Evolutionary conservation across 805 yeast species (phyloP).

Genomic region (Saccharomyces kudriavzevii): DNA sequence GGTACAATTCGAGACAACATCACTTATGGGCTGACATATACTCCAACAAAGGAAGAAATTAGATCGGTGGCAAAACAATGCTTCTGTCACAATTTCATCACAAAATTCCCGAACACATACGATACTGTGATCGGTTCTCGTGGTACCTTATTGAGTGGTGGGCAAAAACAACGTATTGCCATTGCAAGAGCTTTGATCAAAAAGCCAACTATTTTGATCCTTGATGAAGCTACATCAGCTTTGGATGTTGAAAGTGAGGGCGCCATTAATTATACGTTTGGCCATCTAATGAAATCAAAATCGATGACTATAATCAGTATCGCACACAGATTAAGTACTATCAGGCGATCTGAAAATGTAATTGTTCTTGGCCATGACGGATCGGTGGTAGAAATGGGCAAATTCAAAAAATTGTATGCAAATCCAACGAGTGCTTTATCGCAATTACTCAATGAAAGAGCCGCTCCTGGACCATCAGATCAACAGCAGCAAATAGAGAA

Average conservation of each 20-base stretch:
- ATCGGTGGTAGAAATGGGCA: slow-evolving; percentile 68
- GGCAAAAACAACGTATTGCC: slow-evolving; percentile 82
- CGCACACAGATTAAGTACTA: slow-evolving; percentile 89
- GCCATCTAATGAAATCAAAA: slow-evolving; percentile 48
- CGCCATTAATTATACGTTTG: slow-evolving; percentile 74
- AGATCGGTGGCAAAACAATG: slow-evolving; percentile 42
- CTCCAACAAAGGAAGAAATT: slow-evolving; percentile 48
- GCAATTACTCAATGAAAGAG: slow-evolving; percentile 33
- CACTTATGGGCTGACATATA: slow-evolving; percentile 58
- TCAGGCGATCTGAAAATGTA: slow-evolving; percentile 73
- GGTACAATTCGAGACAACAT: slow-evolving; percentile 78
- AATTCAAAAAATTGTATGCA: slow-evolving; percentile 47
- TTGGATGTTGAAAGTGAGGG: slow-evolving; percentile 66
- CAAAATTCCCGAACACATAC: slow-evolving; percentile 54
- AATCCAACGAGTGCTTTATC: slow-evolving; percentile 36
- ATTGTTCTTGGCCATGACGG: slow-evolving; percentile 80
- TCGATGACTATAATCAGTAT: slow-evolving; percentile 76
- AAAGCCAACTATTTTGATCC: slow-evolving; percentile 57
- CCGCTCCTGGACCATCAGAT: slow-evolving; percentile 6
- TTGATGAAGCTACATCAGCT: slow-evolving; percentile 91
- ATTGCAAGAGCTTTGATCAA: slow-evolving; percentile 79
- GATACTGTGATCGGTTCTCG: slow-evolving; percentile 65
- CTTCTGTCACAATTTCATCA: slow-evolving; percentile 53
- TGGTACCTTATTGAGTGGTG: slow-evolving; percentile 69
- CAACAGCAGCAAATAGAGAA: neutral